Conservation (phyloP, 768 basidiomycete genomes). For the Panus rudis region DNA sequence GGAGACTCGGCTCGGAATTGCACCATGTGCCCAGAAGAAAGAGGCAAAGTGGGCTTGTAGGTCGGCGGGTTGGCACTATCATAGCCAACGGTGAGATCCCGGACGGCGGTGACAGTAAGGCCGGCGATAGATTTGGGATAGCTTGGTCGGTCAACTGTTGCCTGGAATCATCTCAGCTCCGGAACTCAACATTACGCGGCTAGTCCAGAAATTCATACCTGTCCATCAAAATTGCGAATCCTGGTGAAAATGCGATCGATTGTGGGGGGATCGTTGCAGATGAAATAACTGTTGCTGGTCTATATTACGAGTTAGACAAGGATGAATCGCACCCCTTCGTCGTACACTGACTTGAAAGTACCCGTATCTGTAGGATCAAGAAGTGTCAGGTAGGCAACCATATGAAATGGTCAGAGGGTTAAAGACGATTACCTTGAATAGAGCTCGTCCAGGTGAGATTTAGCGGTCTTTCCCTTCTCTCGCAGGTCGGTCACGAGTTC, state of each 20-base stretch:
- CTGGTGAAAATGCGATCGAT: constrained; percentile 63
- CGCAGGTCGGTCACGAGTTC: constrained; percentile 54
- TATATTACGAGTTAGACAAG: constrained; percentile 22
- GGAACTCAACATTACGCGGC: constrained; percentile 3
- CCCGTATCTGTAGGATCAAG: constrained; percentile 48
- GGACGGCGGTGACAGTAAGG: constrained; percentile 50
- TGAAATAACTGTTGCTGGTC: constrained; percentile 81
- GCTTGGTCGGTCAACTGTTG: constrained; percentile 22
- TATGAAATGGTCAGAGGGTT: background rate
- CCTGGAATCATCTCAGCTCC: background rate
- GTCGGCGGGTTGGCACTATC: constrained; percentile 69
- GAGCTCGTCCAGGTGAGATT: constrained; percentile 51
- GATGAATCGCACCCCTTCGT: too few species aligned
- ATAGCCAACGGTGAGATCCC: constrained; percentile 74
- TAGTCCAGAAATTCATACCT: constrained; percentile 16
- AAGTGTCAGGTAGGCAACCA: background rate
- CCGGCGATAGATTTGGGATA: constrained; percentile 62
- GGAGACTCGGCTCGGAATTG: constrained; percentile 55
- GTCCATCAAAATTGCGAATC: constrained; percentile 51
- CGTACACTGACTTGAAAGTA: constrained; percentile 54
- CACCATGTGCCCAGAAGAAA: constrained; percentile 83
- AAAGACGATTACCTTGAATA: constrained; percentile 43
- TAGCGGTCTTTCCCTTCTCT: constrained; percentile 45
- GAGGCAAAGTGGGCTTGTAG: constrained; percentile 52
- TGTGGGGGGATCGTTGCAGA: constrained; percentile 59